Conservation (phyloP, 2,329 filamentous ascomycete species). For the Ceratocystis eucalypticola region DNA sequence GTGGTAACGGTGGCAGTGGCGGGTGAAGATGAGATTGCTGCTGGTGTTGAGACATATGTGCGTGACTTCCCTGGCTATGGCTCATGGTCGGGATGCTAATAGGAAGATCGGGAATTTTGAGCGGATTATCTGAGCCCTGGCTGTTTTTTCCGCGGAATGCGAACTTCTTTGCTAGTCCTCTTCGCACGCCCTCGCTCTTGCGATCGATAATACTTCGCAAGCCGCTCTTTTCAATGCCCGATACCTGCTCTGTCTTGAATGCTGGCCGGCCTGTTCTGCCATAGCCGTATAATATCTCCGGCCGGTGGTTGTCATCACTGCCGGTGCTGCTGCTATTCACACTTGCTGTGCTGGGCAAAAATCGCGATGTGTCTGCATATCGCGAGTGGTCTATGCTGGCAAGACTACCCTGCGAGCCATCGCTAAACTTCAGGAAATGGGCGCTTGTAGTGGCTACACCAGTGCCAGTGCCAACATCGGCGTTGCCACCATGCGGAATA, state of each 20-base stretch:
- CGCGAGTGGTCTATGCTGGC: constrained; percentile 24
- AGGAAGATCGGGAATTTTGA: constrained; percentile 19
- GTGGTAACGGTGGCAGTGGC: background rate
- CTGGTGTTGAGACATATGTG: constrained; percentile 19
- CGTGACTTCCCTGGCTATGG: constrained; percentile 16
- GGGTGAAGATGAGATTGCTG: background rate
- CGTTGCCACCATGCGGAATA: constrained; percentile 25
- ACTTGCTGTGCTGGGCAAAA: constrained; percentile 8
- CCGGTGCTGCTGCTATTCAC: background rate
- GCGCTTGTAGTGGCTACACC: constrained; percentile 33
- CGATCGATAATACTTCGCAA: constrained; percentile 40
- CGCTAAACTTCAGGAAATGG: constrained; percentile 35
- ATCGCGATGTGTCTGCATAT: background rate
- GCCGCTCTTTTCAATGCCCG: constrained; percentile 42
- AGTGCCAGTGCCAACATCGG: constrained; percentile 21
- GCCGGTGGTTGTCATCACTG: constrained; percentile 6
- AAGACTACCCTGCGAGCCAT: constrained; percentile 26
- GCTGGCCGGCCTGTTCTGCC: constrained; percentile 32
- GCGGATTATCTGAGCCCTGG: background rate
- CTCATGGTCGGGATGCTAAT: constrained; percentile 22
- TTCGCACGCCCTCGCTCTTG: constrained; percentile 41
- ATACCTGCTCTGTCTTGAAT: constrained; percentile 37
- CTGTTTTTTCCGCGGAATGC: constrained; percentile 34
- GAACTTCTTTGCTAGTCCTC: constrained; percentile 41
- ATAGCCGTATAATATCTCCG: constrained; percentile 30